A percentile compares a stretch with the other conserved stretches of the same genome.
phyloP scores from a whole-genome alignment of 2,329 filamentous ascomycete species.

The Hansfordia pulvinata region DNA sequence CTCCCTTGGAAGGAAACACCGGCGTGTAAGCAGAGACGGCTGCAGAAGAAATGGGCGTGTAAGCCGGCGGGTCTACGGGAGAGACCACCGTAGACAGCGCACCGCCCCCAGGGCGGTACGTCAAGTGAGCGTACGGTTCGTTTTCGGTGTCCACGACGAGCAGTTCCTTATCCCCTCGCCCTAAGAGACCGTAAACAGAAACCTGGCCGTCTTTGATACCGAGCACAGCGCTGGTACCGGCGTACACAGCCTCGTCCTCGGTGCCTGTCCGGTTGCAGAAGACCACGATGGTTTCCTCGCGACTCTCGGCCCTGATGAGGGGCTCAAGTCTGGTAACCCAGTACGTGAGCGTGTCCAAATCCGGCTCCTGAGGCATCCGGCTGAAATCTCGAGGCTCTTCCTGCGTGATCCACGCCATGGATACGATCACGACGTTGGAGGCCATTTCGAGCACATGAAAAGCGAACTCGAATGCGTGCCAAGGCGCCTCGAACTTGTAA shows the following conservation, averaged over 20 bases:
- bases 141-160: slow-evolving; percentile 51
- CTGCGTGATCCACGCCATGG: slow-evolving; percentile 66
- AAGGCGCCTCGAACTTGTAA: slow-evolving; percentile 35
- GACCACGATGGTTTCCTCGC: slow-evolving; percentile 52
- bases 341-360: slow-evolving; percentile 61
- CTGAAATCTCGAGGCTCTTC: slow-evolving; percentile 33
- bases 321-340: slow-evolving; percentile 64
- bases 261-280: slow-evolving; percentile 58
- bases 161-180: slow-evolving; percentile 55
- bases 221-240: slow-evolving; percentile 60
- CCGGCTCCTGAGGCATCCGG: slow-evolving; percentile 41
- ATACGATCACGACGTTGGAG: slow-evolving; percentile 52
- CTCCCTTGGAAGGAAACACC: too few relatives aligned
- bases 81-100: too few relatives aligned
- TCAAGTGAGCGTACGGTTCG: slow-evolving; percentile 29
- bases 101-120: slow-evolving; percentile 19
- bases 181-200: slow-evolving; percentile 54
- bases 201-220: slow-evolving; percentile 53
- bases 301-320: slow-evolving; percentile 33
- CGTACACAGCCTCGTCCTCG: slow-evolving; percentile 54
- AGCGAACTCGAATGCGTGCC: slow-evolving; percentile 35
- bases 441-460: slow-evolving; percentile 40
- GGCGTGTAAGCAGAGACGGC: too few relatives aligned
- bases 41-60: too few relatives aligned
- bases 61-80: too few relatives aligned